These are phyloP conservation scores for Pisolithus sp. DNA, from an alignment of 768 basidiomycete species.

Conservation along the genomic window DNA sequence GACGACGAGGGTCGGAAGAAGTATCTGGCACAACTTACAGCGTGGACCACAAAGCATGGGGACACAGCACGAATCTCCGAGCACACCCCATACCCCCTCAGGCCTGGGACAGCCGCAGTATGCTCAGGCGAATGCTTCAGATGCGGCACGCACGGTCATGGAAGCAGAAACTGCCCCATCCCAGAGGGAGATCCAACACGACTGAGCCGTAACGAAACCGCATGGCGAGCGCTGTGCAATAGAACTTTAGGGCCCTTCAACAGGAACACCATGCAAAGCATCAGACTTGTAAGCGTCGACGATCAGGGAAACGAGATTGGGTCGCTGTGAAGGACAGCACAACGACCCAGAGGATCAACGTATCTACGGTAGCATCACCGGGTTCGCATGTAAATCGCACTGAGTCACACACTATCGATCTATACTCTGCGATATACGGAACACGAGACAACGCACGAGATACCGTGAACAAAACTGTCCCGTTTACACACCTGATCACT, in stretches of 20 bases:
- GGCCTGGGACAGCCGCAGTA: background rate
- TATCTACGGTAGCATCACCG: background rate
- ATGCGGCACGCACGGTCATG: background rate
- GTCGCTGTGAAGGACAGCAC: background rate
- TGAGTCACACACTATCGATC: background rate
- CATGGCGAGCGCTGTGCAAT: background rate
- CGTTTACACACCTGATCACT: background rate
- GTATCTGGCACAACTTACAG: background rate
- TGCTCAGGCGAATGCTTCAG: background rate
- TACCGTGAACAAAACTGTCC: background rate
- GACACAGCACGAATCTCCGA: background rate
- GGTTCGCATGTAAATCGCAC: background rate
- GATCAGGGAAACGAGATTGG: background rate
- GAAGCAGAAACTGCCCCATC: background rate
- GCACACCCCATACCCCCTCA: background rate
- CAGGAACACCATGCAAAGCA: background rate
- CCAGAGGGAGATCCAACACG: background rate
- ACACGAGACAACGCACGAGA: background rate
- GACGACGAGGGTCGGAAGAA: background rate
- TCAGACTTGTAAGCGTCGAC: background rate
- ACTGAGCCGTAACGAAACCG: background rate
- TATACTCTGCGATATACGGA: background rate
- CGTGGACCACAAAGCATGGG: background rate
- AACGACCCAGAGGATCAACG: background rate
- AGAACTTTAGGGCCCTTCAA: background rate